phyloP scores from a whole-genome alignment of 179 eudicot genomes.

The Patellifolia procumbens region DNA sequence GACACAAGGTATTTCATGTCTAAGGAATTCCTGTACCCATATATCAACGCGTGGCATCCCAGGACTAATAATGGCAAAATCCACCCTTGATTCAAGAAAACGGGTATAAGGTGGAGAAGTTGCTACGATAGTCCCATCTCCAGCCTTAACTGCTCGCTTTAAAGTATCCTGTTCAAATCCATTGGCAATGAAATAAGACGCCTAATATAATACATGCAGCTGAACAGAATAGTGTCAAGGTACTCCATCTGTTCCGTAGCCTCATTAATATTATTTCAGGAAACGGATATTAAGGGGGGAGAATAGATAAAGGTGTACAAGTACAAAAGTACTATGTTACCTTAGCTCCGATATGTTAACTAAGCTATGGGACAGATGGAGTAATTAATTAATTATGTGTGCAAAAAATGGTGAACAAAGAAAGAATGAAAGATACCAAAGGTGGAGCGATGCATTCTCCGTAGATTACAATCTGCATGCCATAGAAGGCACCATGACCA shows the following conservation, averaged over 20 bases:
- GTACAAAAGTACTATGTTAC: background rate
- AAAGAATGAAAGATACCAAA: slow-evolving; percentile 48
- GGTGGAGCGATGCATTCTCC: slow-evolving; percentile 97
- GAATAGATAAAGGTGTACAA: background rate
- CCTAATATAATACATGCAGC: background rate
- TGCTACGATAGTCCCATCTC: slow-evolving; percentile 92
- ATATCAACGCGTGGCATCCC: slow-evolving; percentile 83
- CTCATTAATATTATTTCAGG: background rate
- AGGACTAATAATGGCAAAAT: slow-evolving; percentile 83
- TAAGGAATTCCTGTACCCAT: slow-evolving; percentile 90
- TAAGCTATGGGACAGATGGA: background rate
- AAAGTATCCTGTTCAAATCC: slow-evolving; percentile 68
- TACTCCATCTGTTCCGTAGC: background rate
- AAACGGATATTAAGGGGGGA: background rate
- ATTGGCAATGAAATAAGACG: background rate
- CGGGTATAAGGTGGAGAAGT: slow-evolving; percentile 95
- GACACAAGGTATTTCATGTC: slow-evolving; percentile 77
- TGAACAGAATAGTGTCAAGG: background rate
- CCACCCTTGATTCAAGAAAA: slow-evolving; percentile 66
- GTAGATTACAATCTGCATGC: slow-evolving; percentile 76
- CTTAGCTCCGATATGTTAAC: background rate
- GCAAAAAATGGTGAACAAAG: background rate
- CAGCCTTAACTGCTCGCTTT: slow-evolving; percentile 87
- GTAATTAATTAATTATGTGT: background rate
- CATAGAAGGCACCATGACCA: slow-evolving; percentile 91